Evolutionary conservation across 805 yeast genomes (phyloP), one percentile per base, ranked within the genome.

Genomic region (Wickerhamomyces xylosicus): DNA sequence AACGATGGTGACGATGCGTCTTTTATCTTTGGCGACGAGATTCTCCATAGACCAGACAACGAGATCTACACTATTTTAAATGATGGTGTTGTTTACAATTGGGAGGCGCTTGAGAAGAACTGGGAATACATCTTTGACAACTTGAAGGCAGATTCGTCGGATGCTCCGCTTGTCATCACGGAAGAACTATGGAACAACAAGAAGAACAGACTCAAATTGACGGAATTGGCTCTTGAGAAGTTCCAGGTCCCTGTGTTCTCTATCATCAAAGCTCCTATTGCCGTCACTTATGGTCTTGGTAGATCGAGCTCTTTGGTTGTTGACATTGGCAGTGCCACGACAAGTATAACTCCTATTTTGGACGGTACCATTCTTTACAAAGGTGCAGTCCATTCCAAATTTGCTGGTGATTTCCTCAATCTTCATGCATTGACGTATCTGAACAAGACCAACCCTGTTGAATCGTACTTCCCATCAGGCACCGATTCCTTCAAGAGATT

Each of bases 331-430:
- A 68, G 83, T 9, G 67, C 80, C 3, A 72, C 74, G 4, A 69
- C 80, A 15, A 69, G 79, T 25, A 84, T 85, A 9, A 81, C 92
- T 0, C 94, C 95, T 9, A 72, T 85, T 16, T 61, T 75, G 44
- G 87, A 83, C 50, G 95, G 95, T 31, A 70, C 73, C 14, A 72
- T 85, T 37, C 70, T 81, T 38, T 62, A 69, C 46, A 81, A 79
- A 54, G 82, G 85, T 35, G 68, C 76, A 5, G 63, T 71, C 43
- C 81, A 75, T 56, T 72, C 85, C 14, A 77, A 74, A 49, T 83
- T 71, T 54, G 96, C 89, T 3, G 97, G 97, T 9, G 90, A 87
- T 56, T 89, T 81, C 56, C 57, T 84, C 40, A 83, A 80, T 56
- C 66, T 74, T 37, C 85, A 83, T 59, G 64, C 78, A 2, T 58